Evolutionary conservation across 805 yeast species (phyloP).

Genomic region (Saturnispora sekii): DNA sequence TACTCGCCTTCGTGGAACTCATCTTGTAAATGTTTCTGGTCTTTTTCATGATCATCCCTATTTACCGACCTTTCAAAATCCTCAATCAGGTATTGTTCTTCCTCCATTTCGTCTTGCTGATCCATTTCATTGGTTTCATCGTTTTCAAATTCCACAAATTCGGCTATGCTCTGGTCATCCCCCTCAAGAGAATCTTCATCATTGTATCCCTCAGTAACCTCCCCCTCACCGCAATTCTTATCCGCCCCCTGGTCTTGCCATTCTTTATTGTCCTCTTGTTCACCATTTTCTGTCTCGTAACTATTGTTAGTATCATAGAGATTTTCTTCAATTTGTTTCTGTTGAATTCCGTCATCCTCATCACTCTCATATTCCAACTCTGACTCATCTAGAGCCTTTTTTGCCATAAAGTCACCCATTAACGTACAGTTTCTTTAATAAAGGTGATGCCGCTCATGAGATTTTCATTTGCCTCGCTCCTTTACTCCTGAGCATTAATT

Average conservation of each 20-base stretch:
- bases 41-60: too few species aligned
- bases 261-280: constrained; percentile 1
- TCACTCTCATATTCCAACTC: constrained; percentile 26
- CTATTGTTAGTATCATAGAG: constrained; percentile 4
- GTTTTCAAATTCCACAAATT: too few species aligned
- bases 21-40: too few species aligned
- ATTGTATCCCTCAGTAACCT: constrained; percentile 1
- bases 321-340: not conserved
- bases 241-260: not conserved
- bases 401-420: constrained; percentile 12
- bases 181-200: not conserved
- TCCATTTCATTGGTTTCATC: not conserved
- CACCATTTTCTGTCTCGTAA: constrained; percentile 1
- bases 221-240: not conserved
- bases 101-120: constrained; percentile 3
- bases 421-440: not conserved
- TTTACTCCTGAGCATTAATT: constrained; percentile 2
- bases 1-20: not conserved
- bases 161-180: not conserved
- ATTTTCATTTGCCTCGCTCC: not conserved
- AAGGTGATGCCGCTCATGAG: not conserved
- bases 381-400: constrained; percentile 15
- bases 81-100: not conserved
- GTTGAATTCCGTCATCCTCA: not conserved
- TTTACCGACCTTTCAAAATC: not conserved